Percentiles rank a stretch among this genome's conserved stretches.
phyloP scores from a whole-genome alignment of 1,284 basidiomycete genomes.

The Pterulicium gracile region DNA sequence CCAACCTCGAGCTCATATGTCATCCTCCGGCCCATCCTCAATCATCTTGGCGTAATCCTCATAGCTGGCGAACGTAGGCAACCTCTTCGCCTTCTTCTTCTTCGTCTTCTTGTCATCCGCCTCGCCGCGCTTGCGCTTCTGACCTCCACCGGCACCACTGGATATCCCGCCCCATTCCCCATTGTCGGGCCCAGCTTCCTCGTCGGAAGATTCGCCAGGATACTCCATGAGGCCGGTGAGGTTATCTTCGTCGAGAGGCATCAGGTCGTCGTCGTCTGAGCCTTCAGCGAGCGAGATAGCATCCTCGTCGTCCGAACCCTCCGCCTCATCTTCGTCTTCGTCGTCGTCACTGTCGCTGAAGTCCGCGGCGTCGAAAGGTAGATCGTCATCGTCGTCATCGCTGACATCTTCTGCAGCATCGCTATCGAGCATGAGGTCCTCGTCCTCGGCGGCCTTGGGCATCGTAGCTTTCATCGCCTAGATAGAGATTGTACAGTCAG shows the following conservation, averaged over 20 bases:
- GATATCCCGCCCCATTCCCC: slow-evolving; percentile 47
- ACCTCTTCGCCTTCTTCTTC: slow-evolving; percentile 63
- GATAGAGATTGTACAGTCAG: slow-evolving; percentile 3
- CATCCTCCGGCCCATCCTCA: slow-evolving; percentile 72
- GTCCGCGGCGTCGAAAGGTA: slow-evolving; percentile 18
- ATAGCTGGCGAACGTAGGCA: slow-evolving; percentile 89
- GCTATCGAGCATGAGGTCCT: slow-evolving; percentile 8
- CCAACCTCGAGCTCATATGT: slow-evolving; percentile 32
- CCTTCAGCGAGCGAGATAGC: slow-evolving; percentile 48
- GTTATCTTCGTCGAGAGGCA: slow-evolving; percentile 44
- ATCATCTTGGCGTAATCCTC: slow-evolving; percentile 95
- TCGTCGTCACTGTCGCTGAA: slow-evolving; percentile 26
- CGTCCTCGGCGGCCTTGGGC: slow-evolving; percentile 45
- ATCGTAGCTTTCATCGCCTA: slow-evolving; percentile 81
- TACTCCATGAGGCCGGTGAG: slow-evolving; percentile 49
- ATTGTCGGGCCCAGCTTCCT: slow-evolving; percentile 26
- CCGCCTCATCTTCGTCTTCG: slow-evolving; percentile 20
- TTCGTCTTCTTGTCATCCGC: slow-evolving; percentile 27
- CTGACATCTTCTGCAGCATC: slow-evolving; percentile 16
- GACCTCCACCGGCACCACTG: slow-evolving; percentile 14
- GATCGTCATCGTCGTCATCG: slow-evolving; percentile 29
- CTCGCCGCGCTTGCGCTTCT: slow-evolving; percentile 41
- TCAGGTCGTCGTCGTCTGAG: slow-evolving; percentile 58
- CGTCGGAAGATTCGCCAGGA: slow-evolving; percentile 28
- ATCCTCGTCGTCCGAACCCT: slow-evolving; percentile 24